Base-by-base conservation (phyloP, 2,329 filamentous ascomycete genomes). In the Podosphaera leucotricha region DNA sequence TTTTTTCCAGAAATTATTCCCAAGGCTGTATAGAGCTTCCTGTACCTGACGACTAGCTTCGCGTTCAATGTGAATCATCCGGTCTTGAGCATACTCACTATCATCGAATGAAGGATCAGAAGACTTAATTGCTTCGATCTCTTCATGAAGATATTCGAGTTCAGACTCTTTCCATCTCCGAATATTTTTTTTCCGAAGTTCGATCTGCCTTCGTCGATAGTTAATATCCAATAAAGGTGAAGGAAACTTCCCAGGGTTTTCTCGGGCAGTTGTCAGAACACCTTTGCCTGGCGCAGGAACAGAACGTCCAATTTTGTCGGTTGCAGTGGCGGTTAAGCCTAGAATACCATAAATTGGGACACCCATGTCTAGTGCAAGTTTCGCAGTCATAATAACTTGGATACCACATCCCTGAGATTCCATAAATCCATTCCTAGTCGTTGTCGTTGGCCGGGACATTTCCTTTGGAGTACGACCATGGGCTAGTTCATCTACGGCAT, bases 1-100 rank as follows among this genome's bases (percentile, higher is more conserved):
- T 57, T 83, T 78, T 71, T 90, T 94, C 90, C 92, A 98, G 75
- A 98, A 98, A 65, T 81, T 85, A 71, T 98, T 98, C 59, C 92
- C 90, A 54, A 93, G 74, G 64, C 84, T 92, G 63, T 77, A 78
- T 49, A 93, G 74, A 16, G 87, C 83, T 52, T 95, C 87, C 65
- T 86, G 92, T 65, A 87, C 84, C 62, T 98, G 87, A 52, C 90
- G 76, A 52, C 71, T 68, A 43, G 87, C 85, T 64, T 98, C 83
- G 18, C 70, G 80, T 61, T 92, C 80, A 54, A 95, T 87, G 61
- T 95, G 87, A 44, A 70, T 63, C 37, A 81, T 77, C 50, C 90
- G 83, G 54, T 93, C 83, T 53, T 84, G 71, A 52, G 85, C 71
- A 62, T 92, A 98, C 54, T 85, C 82, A 46, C 77, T 71, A 61